Base-by-base conservation (phyloP, 1,284 basidiomycete species). In the Papiliotrema terrestris region DNA sequence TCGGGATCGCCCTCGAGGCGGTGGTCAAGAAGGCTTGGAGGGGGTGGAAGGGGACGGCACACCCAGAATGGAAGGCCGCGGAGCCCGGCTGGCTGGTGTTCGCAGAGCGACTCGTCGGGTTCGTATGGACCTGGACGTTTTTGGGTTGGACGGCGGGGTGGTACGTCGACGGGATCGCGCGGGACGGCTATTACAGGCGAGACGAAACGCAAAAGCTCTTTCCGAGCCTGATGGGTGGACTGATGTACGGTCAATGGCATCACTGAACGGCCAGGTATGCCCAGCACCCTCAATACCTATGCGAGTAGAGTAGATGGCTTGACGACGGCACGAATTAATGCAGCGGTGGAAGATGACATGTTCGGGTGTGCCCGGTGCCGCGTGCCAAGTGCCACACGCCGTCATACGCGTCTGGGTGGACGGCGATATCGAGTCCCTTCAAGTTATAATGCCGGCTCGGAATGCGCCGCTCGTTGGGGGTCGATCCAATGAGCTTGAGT, bases 41-140 rank as follows among this genome's bases (percentile, higher is more conserved):
- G 29, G 52, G 45, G n/a, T 60, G 49, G 53, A 68, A 67, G 39
- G 22, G 19, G 15, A 45, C 29, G 19, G 15, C 8, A 19, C 52
- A 56, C 20, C 50, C 54, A 0, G 52, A 50, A 25, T 57, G 47
- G 14, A 52, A 49, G 44, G 49, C n/a, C 2, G 36, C 44, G 17
- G 57, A 65, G 32, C 61, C 65, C 1, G 51, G 38, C 19, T 65
- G 60, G 56, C 23, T 69, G 44, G 51, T 61, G 14, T 55, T 61
- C 8, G 15, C 60, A 2, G 73, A 75, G 55, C 36, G 72, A 23
- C 19, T 58, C 1, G 37, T 72, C 5, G 71, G 69, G 0, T 73
- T 73, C 49, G 57, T 60, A 1, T 69, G 64, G 66, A 72, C 68
- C 2, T 75, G 73, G 73, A 49, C 64, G 19, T 73, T 65, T 65